Evolutionary conservation across 805 yeast genomes (phyloP), one percentile per base, ranked within the genome.

Genomic region (Lachancea nothofagi): DNA sequence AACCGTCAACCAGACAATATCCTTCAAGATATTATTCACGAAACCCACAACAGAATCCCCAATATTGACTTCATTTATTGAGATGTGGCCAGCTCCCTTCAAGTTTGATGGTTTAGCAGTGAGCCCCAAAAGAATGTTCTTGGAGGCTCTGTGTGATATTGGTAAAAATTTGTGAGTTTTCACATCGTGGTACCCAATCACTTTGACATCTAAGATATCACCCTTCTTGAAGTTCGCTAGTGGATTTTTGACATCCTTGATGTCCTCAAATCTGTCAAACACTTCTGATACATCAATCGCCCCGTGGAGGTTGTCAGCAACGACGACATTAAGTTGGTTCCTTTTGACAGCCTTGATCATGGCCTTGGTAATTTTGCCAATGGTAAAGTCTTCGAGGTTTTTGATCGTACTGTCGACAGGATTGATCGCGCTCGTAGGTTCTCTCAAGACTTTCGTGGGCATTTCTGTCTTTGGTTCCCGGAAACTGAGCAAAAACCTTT

Each of bases 251-350:
- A 61, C 59, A 54, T 85, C 78, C 38, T 69, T 62, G 33, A 88
- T 81, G 21, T 76, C 80, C 2, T 65, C 61, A 44, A 66, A 60
- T 0, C 59, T 49, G 38, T 75, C 78, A 61, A 75, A 83, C 28
- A 83, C 65, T 61, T 87, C 83, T 13, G 88, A 74, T 13, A 81
- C 69, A 51, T 86, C 95, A 43, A 89, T 64, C 57, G 94, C 75
- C 27, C 95, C 97, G 51, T 76, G 83, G 45, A 78, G 67, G 55
- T 83, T 80, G 44, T 82, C 93, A 38, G 93, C 88, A 33, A 88
- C 66, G 36, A 73, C 73, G 14, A 89, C 83, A 51, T 80, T 79
- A 49, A 89, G 65, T 63, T 85, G 93, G 5, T 85, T 77, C 23
- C 74, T 77, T 56, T 83, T 84, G 26, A 84, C 72, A 1, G 80